These are phyloP conservation scores for Komagataea norvegica DNA, from an alignment of 1,139 yeast genomes.

Conservation along the genomic window DNA sequence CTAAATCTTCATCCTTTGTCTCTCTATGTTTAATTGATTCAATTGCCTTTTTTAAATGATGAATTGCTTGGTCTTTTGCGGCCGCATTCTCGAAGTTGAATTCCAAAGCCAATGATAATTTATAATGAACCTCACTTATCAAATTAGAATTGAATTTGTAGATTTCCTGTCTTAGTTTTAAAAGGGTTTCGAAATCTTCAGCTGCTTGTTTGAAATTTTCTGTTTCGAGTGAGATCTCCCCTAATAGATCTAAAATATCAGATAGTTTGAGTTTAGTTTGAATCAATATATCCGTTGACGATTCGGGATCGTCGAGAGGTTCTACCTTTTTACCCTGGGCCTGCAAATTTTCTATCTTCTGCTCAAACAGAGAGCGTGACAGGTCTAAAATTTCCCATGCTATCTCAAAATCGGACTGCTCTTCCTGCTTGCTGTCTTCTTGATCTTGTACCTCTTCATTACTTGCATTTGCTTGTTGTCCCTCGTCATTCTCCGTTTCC, in stretches of 20 bases:
- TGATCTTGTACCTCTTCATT: conserved; percentile 26
- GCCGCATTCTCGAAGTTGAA: conserved; percentile 44
- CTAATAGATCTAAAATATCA: conserved; percentile 74
- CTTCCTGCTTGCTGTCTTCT: conserved; percentile 36
- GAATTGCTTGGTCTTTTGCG: conserved; percentile 48
- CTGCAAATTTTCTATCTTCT: conserved; percentile 7
- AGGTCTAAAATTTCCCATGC: conserved; percentile 87
- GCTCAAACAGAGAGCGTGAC: conserved; percentile 59
- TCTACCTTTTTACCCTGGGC: conserved; percentile 20
- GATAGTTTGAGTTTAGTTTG: conserved; percentile 52
- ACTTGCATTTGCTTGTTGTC: conserved; percentile 32
- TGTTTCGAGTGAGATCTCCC: conserved; percentile 85
- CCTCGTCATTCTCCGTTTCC: conserved; percentile 31
- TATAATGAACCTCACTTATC: conserved; percentile 77
- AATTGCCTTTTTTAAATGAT: conserved; percentile 57
- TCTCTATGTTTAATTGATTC: conserved; percentile 45
- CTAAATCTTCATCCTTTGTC: conserved; percentile 24
- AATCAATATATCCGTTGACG: conserved; percentile 33
- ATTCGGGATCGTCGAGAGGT: conserved; percentile 35
- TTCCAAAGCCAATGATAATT: conserved; percentile 75
- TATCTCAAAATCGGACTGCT: conserved; percentile 71
- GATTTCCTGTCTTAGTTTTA: conserved; percentile 51
- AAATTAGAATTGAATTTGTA: conserved; percentile 45
- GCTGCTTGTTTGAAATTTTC: conserved; percentile 79
- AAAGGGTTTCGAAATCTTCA: conserved; percentile 54